phyloP scores from a whole-genome alignment of 129 eudicot genomes.

The Kitagawia praeruptora region DNA sequence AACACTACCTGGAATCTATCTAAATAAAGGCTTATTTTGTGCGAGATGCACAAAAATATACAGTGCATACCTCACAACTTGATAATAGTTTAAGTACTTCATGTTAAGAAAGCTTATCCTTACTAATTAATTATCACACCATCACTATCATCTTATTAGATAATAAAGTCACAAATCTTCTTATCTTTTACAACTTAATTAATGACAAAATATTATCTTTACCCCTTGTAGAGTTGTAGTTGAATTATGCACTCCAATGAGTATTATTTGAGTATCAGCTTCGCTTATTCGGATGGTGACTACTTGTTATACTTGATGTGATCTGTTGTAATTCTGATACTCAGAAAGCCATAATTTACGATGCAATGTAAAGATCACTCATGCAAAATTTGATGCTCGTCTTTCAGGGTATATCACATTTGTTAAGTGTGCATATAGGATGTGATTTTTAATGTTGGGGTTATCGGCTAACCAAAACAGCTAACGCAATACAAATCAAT shows the following conservation, averaged over 20 bases:
- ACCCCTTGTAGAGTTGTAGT: not conserved
- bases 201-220: not conserved
- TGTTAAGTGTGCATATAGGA: too few species aligned
- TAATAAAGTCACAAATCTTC: not conserved
- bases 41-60: too few species aligned
- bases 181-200: not conserved
- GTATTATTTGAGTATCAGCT: not conserved
- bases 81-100: not conserved
- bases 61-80: too few species aligned
- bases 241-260: not conserved
- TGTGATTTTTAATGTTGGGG: too few species aligned
- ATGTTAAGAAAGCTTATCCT: not conserved
- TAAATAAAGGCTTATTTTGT: too few species aligned
- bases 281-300: not conserved
- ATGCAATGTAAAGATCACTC: too few species aligned
- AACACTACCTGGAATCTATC: not conserved
- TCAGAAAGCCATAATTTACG: too few species aligned
- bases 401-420: too few species aligned
- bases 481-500: too few species aligned
- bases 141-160: not conserved
- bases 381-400: too few species aligned
- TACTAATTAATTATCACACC: not conserved
- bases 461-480: too few species aligned
- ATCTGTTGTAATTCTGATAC: too few species aligned
- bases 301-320: not conserved